Conservation (phyloP, 192 early-diverging fungal species). For the Linnemannia hyalina region DNA sequence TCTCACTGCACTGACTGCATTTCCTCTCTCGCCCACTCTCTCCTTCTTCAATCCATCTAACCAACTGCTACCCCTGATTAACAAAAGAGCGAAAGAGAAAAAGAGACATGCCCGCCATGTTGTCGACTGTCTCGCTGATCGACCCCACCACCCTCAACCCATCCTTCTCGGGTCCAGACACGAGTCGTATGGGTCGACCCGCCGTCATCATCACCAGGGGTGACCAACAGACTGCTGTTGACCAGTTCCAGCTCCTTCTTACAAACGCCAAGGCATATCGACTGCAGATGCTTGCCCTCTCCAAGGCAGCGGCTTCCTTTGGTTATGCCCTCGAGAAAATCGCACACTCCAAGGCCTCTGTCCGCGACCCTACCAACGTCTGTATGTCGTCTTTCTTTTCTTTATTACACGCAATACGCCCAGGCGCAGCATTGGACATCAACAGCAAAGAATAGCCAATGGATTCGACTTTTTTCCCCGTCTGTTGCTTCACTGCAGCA, state of each 20-base stretch:
- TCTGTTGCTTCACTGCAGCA: too few species aligned
- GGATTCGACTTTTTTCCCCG: neutral
- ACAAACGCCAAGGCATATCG: constrained; percentile 60
- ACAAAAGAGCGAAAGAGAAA: neutral
- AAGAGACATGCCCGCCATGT: constrained; percentile 32
- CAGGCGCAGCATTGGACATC: too few species aligned
- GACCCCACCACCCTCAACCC: constrained; percentile 51
- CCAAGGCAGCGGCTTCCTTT: constrained; percentile 62
- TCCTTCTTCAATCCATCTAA: neutral
- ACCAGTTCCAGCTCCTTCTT: constrained; percentile 53
- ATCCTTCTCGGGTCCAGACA: constrained; percentile 51
- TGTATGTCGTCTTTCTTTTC: constrained; percentile 15
- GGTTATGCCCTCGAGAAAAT: constrained; percentile 62
- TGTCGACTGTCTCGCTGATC: constrained; percentile 54
- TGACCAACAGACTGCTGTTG: constrained; percentile 58
- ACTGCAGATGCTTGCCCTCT: constrained; percentile 59
- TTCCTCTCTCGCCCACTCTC: neutral
- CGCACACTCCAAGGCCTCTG: constrained; percentile 59
- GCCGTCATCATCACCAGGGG: constrained; percentile 54
- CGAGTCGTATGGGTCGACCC: constrained; percentile 31
- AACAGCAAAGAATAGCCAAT: neutral
- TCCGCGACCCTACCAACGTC: constrained; percentile 48
- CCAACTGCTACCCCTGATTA: neutral
- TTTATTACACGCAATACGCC: neutral
- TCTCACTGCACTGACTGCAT: neutral